These are phyloP conservation scores for Salvia sclarea DNA, from an alignment of 305 asterid species.

Conservation along the genomic window DNA sequence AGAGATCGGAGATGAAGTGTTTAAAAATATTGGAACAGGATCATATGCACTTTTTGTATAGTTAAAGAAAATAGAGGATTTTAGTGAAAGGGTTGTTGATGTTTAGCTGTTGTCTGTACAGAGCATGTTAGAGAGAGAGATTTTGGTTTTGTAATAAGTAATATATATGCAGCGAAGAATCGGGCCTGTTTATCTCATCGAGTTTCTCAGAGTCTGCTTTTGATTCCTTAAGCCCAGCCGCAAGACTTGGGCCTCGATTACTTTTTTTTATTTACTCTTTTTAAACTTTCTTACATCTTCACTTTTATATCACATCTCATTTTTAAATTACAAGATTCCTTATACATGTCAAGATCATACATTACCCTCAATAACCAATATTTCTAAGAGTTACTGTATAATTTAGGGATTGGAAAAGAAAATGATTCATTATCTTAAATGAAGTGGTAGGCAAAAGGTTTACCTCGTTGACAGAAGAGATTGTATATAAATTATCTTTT, in stretches of 20 bases:
- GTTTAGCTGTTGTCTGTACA: slow-evolving; percentile 43
- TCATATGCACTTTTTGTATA: slow-evolving; percentile 5
- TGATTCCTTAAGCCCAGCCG: slow-evolving; percentile 61
- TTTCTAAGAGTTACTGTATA: not conserved
- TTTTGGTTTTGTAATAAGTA: slow-evolving; percentile 62
- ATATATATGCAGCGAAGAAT: slow-evolving; percentile 75
- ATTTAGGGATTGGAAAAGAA: too few relatives aligned
- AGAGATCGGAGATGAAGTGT: slow-evolving; percentile 16
- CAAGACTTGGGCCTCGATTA: slow-evolving; percentile 44
- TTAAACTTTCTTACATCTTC: slow-evolving; percentile 8
- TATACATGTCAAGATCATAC: not conserved
- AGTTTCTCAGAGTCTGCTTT: slow-evolving; percentile 40
- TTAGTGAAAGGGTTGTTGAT: slow-evolving; percentile 27
- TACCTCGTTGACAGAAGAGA: too few relatives aligned
- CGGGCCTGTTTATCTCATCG: slow-evolving; percentile 87
- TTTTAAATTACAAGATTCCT: not conserved
- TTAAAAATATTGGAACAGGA: not conserved
- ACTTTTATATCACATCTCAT: not conserved
- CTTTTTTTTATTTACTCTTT: slow-evolving; percentile 3
- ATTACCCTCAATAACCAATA: too few relatives aligned
- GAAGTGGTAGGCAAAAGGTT: too few relatives aligned
- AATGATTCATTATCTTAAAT: too few relatives aligned
- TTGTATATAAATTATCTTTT: too few relatives aligned
- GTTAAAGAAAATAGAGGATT: slow-evolving; percentile 26
- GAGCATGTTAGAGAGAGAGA: not conserved